These are phyloP conservation scores for Funneliformis mosseae DNA, from an alignment of 192 early-diverging fungal genomes.

Conservation along the genomic window DNA sequence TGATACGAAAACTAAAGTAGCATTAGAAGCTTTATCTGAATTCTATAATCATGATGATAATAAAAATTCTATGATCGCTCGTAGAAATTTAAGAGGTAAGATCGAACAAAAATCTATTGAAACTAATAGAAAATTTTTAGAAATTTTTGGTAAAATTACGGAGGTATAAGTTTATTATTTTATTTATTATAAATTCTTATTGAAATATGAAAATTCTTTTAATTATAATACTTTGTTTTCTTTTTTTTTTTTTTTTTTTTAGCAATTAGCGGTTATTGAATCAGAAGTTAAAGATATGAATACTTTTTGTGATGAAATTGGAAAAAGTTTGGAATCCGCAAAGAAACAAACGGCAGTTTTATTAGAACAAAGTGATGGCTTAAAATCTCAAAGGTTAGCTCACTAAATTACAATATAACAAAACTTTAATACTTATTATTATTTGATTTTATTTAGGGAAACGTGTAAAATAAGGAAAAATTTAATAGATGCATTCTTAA, in stretches of 20 bases:
- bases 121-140: constrained; percentile 56
- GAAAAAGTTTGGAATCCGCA: constrained; percentile 52
- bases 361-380: constrained; percentile 65
- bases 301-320: constrained; percentile 62
- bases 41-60: constrained; percentile 48
- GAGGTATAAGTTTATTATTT: constrained; percentile 36
- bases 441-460: constrained; percentile 39
- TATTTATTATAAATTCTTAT: constrained; percentile 1
- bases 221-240: not conserved
- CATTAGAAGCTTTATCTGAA: constrained; percentile 62
- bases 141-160: constrained; percentile 58
- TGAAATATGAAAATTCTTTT: too few relatives aligned
- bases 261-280: constrained; percentile 65
- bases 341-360: constrained; percentile 62
- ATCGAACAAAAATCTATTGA: constrained; percentile 59
- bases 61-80: constrained; percentile 49
- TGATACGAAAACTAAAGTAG: constrained; percentile 62
- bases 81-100: constrained; percentile 61
- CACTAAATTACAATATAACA: not conserved
- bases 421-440: not conserved
- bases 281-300: constrained; percentile 63
- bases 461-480: constrained; percentile 56
- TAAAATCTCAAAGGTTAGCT: constrained; percentile 62
- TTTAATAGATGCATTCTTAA: constrained; percentile 67
- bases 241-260: constrained; percentile 20